Base-by-base conservation (phyloP, 2,329 filamentous ascomycete genomes). In the Curvularia eragrostidis region DNA sequence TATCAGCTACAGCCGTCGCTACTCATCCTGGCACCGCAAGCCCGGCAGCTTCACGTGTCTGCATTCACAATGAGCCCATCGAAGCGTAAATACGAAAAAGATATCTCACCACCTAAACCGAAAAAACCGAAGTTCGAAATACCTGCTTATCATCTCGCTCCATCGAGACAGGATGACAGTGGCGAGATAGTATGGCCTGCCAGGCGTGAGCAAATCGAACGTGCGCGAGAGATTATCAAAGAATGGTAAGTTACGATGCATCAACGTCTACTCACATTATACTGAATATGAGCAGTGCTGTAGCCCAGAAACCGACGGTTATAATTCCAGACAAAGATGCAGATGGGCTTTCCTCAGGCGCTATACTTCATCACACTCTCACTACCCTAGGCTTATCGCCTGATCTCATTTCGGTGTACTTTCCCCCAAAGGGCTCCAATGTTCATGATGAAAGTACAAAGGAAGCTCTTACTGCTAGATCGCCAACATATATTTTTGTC, bases 271-370 rank as follows among this genome's bases (percentile, higher is more conserved):
- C 1, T 42, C 21, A 24, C 5, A 0, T 13, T 28, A 5, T 38
- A 10, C 59, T 61, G 55, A 70, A 32, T 3, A 18, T 19, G 19
- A 4, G 10, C 60, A 88, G 86, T 71, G 85, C 81, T 18, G 66
- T 76, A 15, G 75, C 83, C 10, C 74, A 80, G 9, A 80, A 84
- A 54, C 79, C 76, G 34, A 84, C 83, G 1, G 73, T 90, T 18
- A 85, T 91, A 13, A 80, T 89, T 0, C 88, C 88, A 0, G 88
- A 90, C 68, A 90, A 89, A 67, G 87, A 90, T 64, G 87, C 87
- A 2, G 88, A 90, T 71, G 88, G 88, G 0, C 77, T 91, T 3
- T 84, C 84, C 2, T 85, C 87, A 2, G 88, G 88, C 0, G 83
- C 84, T 1, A 89, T 90, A 28, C 70, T 90, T 1, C 79, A 85